Evolutionary conservation across 305 asterid genomes (phyloP).

Genomic region (Rubia balearica): DNA sequence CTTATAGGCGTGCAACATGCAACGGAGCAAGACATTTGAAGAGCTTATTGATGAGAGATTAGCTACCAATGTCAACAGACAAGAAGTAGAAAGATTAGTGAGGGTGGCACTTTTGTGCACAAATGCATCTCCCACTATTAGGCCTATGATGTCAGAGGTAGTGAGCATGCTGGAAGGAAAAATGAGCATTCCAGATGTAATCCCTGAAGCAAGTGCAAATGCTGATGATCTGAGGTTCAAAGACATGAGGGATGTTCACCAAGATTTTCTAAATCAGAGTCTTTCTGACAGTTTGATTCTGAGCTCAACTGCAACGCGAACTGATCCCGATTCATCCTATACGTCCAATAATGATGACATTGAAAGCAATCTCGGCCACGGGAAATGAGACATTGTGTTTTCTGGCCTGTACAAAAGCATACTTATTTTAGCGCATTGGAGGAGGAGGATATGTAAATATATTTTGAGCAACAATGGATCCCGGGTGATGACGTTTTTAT

Average conservation of each 20-base stretch:
- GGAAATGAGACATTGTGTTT: background rate
- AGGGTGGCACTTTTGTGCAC: constrained; percentile 73
- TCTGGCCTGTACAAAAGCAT: background rate
- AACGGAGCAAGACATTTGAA: constrained; percentile 41
- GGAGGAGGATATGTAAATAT: background rate
- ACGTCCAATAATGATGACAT: constrained; percentile 31
- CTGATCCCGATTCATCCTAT: constrained; percentile 26
- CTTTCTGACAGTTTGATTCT: constrained; percentile 27
- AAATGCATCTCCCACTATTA: constrained; percentile 53
- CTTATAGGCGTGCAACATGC: constrained; percentile 70
- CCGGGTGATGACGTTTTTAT: too few species aligned
- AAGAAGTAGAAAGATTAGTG: constrained; percentile 51
- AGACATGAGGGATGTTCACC: constrained; percentile 70
- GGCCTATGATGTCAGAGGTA: constrained; percentile 85
- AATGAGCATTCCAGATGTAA: constrained; percentile 40
- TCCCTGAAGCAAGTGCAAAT: constrained; percentile 41
- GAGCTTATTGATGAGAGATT: constrained; percentile 56
- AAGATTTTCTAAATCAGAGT: constrained; percentile 36
- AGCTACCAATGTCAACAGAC: constrained; percentile 30
- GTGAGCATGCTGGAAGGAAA: constrained; percentile 78
- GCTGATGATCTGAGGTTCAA: constrained; percentile 61
- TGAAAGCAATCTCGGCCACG: constrained; percentile 19
- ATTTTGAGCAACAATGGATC: background rate
- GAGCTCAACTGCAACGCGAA: constrained; percentile 29
- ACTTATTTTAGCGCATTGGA: background rate